Conservation (phyloP, 306 rosid species). For the Abrus precatorius region DNA sequence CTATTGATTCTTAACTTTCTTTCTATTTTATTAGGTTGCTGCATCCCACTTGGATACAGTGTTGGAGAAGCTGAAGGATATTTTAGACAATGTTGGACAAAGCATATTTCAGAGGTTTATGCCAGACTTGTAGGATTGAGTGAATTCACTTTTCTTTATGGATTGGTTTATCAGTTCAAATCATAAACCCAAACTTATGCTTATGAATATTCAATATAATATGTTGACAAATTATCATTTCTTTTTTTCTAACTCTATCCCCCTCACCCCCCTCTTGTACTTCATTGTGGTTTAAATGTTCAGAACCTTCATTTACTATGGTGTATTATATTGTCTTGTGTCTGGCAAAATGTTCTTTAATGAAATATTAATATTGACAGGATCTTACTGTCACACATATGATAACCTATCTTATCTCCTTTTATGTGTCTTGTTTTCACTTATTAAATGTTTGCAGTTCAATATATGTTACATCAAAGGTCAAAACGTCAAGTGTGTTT, state of each 20-base stretch:
- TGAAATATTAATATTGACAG: neutral
- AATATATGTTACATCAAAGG: neutral
- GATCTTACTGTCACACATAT: neutral
- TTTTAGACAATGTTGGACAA: slow-evolving; percentile 90
- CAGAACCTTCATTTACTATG: slow-evolving; percentile 24
- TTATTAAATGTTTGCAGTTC: slow-evolving; percentile 1
- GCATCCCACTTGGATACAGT: slow-evolving; percentile 99
- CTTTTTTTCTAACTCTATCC: slow-evolving; percentile 11
- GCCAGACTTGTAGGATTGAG: slow-evolving; percentile 48
- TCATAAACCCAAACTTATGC: slow-evolving; percentile 22
- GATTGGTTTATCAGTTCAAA: slow-evolving; percentile 35
- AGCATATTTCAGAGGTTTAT: slow-evolving; percentile 84
- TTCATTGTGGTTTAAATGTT: slow-evolving; percentile 22
- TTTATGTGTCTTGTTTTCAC: slow-evolving; percentile 27
- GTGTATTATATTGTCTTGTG: slow-evolving; percentile 4
- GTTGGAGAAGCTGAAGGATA: slow-evolving; percentile 90
- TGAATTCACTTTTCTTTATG: slow-evolving; percentile 40
- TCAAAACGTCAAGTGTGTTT: neutral
- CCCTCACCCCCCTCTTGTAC: neutral
- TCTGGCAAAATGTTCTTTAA: slow-evolving; percentile 7
- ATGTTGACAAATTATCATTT: slow-evolving; percentile 28
- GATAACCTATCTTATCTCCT: slow-evolving; percentile 6
- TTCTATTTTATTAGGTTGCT: slow-evolving; percentile 75
- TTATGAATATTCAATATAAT: neutral
- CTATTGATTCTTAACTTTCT: slow-evolving; percentile 41